A percentile compares a stretch with the other conserved stretches of the same genome.
These are phyloP conservation scores for Pichia membranifaciens DNA, from an alignment of 805 yeast species.

Conservation along the genomic window DNA sequence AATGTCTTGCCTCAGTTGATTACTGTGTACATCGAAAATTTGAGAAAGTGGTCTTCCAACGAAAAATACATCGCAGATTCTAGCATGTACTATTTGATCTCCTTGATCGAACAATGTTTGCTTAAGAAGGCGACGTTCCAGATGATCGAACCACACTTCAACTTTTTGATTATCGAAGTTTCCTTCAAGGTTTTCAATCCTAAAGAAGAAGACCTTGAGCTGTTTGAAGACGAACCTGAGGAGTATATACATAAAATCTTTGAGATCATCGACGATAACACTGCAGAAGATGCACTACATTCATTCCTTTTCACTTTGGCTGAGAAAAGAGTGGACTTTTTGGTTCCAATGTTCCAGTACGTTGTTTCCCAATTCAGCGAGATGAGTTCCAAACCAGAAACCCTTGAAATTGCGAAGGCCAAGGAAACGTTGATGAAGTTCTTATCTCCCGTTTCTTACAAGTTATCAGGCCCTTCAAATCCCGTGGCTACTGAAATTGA, in stretches of 20 bases:
- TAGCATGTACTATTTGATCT: conserved; percentile 57
- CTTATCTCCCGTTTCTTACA: conserved; percentile 64
- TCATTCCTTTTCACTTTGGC: conserved; percentile 68
- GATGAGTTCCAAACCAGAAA: conserved; percentile 30
- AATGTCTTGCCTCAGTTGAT: conserved; percentile 72
- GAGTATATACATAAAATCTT: conserved; percentile 81
- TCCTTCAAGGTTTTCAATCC: conserved; percentile 78
- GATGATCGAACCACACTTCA: conserved; percentile 62
- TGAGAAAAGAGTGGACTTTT: conserved; percentile 54
- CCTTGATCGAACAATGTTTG: conserved; percentile 58
- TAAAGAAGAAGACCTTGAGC: conserved; percentile 60
- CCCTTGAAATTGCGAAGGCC: conserved; percentile 51
- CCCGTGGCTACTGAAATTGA: conserved; percentile 64
- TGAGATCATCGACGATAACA: conserved; percentile 48
- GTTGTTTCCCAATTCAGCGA: conserved; percentile 46
- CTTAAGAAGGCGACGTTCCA: conserved; percentile 59
- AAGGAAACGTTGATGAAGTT: conserved; percentile 78
- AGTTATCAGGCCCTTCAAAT: conserved; percentile 48
- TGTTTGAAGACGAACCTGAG: conserved; percentile 83
- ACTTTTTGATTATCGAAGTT: conserved; percentile 61
- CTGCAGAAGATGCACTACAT: conserved; percentile 78
- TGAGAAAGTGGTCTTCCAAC: conserved; percentile 67
- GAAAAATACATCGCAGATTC: conserved; percentile 65
- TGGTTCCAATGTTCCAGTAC: conserved; percentile 57
- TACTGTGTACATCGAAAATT: conserved; percentile 53